These are phyloP conservation scores for Suillus ampliporus DNA, from an alignment of 768 basidiomycete genomes.

Conservation along the genomic window DNA sequence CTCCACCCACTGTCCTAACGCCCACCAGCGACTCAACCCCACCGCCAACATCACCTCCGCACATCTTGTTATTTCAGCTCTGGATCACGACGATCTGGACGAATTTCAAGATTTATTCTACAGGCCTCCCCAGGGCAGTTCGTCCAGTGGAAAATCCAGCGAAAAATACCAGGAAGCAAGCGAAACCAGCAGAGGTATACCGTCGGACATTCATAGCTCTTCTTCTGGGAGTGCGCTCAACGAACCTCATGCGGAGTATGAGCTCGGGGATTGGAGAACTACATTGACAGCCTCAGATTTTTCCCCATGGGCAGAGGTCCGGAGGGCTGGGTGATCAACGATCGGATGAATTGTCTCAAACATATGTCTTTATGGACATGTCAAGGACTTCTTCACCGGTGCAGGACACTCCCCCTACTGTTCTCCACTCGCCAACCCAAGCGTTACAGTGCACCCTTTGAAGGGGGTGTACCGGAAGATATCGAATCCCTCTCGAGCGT, in stretches of 20 bases:
- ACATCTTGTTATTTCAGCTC: slow-evolving; percentile 44
- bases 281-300: slow-evolving; percentile 21
- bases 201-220: slow-evolving; percentile 37
- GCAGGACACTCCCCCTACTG: slow-evolving; percentile 15
- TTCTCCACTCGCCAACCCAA: slow-evolving; percentile 15
- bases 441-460: slow-evolving; percentile 6
- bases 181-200: slow-evolving; percentile 26
- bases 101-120: slow-evolving; percentile 79
- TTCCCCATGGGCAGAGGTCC: slow-evolving; percentile 17
- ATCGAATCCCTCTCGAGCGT: slow-evolving; percentile 27
- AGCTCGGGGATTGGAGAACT: slow-evolving; percentile 41
- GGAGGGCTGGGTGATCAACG: slow-evolving; percentile 13
- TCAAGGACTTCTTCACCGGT: slow-evolving; percentile 19
- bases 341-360: slow-evolving; percentile 20
- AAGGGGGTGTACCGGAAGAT: slow-evolving; percentile 29
- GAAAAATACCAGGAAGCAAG: slow-evolving; percentile 10
- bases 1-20: slow-evolving; percentile 10
- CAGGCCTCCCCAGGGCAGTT: slow-evolving; percentile 40
- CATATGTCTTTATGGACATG: slow-evolving; percentile 25
- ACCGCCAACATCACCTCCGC: slow-evolving; percentile 45
- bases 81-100: slow-evolving; percentile 73
- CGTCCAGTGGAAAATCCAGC: slow-evolving; percentile 3
- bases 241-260: slow-evolving; percentile 46
- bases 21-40: slow-evolving; percentile 15
- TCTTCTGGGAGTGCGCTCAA: slow-evolving; percentile 42